Conservation (phyloP, 2,329 filamentous ascomycete genomes). For the Pseudocercospora ulei region DNA sequence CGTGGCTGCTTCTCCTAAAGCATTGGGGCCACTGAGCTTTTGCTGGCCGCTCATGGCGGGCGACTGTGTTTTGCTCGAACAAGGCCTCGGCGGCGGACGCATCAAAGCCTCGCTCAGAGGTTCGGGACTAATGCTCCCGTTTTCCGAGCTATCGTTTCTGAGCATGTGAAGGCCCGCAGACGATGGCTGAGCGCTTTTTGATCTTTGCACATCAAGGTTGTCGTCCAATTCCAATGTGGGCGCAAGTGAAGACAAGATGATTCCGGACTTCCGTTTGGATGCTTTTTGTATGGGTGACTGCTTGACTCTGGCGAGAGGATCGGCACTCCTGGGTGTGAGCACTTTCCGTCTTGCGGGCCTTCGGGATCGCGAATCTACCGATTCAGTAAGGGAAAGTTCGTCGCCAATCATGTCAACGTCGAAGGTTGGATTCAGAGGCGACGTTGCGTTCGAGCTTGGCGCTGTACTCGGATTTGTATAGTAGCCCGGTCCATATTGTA, state of each 20-base stretch:
- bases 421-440: slow-evolving; percentile 37
- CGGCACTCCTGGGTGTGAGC: slow-evolving; percentile 39
- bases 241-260: slow-evolving; percentile 38
- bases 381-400: slow-evolving; percentile 23
- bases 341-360: slow-evolving; percentile 43
- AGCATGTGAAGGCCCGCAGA: slow-evolving; percentile 24
- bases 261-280: slow-evolving; percentile 43
- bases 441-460: slow-evolving; percentile 43
- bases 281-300: slow-evolving; percentile 66
- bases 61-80: slow-evolving; percentile 52
- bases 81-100: slow-evolving; percentile 54
- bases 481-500: slow-evolving; percentile 36
- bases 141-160: slow-evolving; percentile 36
- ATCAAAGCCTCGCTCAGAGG: slow-evolving; percentile 41
- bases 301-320: slow-evolving; percentile 46
- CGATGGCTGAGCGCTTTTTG: slow-evolving; percentile 23
- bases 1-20: slow-evolving; percentile 26
- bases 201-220: slow-evolving; percentile 34
- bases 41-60: slow-evolving; percentile 55
- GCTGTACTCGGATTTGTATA: slow-evolving; percentile 47
- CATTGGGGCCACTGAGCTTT: slow-evolving; percentile 11
- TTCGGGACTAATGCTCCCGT: slow-evolving; percentile 45
- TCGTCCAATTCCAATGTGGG: slow-evolving; percentile 41
- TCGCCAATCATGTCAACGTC: slow-evolving; percentile 41
- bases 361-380: slow-evolving; percentile 37